Base-by-base conservation (phyloP, 140 eudicot genomes). In the Oenanthe javanica region DNA sequence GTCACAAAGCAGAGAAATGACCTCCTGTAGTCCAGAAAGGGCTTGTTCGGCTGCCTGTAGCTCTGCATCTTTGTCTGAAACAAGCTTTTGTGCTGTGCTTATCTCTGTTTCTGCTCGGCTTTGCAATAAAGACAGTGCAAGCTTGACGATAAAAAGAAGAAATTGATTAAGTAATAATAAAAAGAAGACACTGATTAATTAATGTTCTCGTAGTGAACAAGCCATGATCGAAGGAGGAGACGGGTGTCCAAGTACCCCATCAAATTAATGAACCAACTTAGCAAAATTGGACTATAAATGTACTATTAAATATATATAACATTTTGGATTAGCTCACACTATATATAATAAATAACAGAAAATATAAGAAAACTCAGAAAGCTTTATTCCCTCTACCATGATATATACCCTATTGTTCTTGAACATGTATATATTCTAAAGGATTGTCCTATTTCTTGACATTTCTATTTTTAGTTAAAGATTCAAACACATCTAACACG, bases 21-120 rank as follows among this genome's bases (percentile, higher is more conserved):
- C 98, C 93, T 90, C 97, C 63, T 81, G 85, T 80, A 94, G 84
- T 80, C 93, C 98, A 27, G 90, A 87, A 83, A 94, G 89, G 87
- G 87, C 84, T 81, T 92, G 94, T 83, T 94, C 97, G 36, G 96
- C 93, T 54, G 91, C 88, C 57, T 50, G 89, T 61, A 94, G 74
- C 83, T 94, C 98, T 70, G 90, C 89, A 84, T 92, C 98, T 84
- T 91, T 94, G 69, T 92, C 94, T 54, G 85, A 81, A 66, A 90
- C 81, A 84, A 92, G 93, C 72, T 86, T 84, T 16, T 88, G 91
- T 69, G 94, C 94, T 82, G 89, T 88, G 76, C 82, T 86, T 70
- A 94, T 90, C 88, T 90, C 97, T 74, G 83, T 83, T 81, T 94
- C 97, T 79, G 97, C 96, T 87, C 87, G 87, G 50, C 80, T 88